Conservation (phyloP, 805 yeast genomes). For the Lipomyces starkeyi region DNA sequence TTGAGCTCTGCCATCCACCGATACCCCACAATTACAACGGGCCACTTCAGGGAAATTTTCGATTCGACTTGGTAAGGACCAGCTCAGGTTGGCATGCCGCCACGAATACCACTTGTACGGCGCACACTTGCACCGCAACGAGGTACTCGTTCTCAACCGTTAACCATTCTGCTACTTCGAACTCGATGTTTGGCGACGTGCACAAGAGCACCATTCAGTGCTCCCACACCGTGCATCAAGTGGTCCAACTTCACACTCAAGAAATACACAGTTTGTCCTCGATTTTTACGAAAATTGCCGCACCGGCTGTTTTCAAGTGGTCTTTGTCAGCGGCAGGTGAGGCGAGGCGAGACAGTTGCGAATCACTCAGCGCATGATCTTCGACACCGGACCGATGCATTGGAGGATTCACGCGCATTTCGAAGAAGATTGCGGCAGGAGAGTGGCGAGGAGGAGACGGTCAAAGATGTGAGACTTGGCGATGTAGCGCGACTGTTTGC, state of each 20-base stretch:
- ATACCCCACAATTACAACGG: neutral
- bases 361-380: conserved; percentile 3
- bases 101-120: neutral
- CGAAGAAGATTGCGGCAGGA: conserved; percentile 6
- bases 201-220: neutral
- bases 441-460: conserved; percentile 2
- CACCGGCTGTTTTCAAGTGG: neutral
- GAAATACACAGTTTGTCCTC: neutral
- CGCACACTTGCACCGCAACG: neutral
- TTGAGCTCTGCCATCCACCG: neutral
- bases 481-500: conserved; percentile 58
- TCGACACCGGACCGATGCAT: neutral
- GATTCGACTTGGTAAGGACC: neutral
- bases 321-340: neutral
- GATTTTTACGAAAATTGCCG: neutral
- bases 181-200: neutral
- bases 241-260: neutral
- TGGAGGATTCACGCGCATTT: neutral
- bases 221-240: neutral
- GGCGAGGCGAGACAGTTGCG: too few species aligned
- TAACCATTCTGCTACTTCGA: neutral
- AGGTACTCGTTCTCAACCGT: neutral
- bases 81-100: conserved; percentile 1
- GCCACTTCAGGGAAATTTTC: neutral
- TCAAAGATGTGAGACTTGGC: conserved; percentile 30